Percentiles rank a stretch among this genome's conserved stretches.
Evolutionary conservation across 2,329 filamentous ascomycete species (phyloP).

Genomic region (Penicillium sp.): DNA sequence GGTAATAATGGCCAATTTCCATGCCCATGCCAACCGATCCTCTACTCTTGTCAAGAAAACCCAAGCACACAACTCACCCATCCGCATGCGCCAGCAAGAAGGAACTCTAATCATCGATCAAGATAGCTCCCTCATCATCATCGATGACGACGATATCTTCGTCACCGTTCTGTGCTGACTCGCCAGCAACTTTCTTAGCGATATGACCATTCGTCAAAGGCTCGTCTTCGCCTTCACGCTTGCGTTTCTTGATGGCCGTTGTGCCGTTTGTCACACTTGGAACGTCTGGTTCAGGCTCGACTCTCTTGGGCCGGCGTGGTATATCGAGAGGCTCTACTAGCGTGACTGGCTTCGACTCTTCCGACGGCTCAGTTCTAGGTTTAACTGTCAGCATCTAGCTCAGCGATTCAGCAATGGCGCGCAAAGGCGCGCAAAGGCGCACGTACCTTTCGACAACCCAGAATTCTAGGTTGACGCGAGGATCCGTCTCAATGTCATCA

Average conservation of each 20-base stretch:
- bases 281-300: conserved; percentile 40
- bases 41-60: not conserved
- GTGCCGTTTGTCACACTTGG: conserved; percentile 30
- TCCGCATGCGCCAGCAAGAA: not conserved
- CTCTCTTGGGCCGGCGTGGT: conserved; percentile 53
- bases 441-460: conserved; percentile 49
- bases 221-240: conserved; percentile 54
- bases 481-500: conserved; percentile 67
- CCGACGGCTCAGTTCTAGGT: conserved; percentile 36
- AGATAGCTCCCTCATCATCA: conserved; percentile 66
- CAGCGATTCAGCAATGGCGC: not conserved
- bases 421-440: not conserved
- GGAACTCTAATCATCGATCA: conserved; percentile 65
- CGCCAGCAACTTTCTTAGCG: conserved; percentile 46
- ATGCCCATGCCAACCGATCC: not conserved
- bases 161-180: conserved; percentile 50
- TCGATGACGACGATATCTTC: conserved; percentile 30
- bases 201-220: conserved; percentile 45
- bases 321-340: conserved; percentile 53
- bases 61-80: not conserved
- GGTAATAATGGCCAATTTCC: not conserved
- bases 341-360: conserved; percentile 50
- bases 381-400: conserved; percentile 20
- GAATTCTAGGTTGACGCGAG: conserved; percentile 81
- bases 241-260: conserved; percentile 45